phyloP scores from a whole-genome alignment of 345 rosid species.

The Melaleuca quinquenervia region DNA sequence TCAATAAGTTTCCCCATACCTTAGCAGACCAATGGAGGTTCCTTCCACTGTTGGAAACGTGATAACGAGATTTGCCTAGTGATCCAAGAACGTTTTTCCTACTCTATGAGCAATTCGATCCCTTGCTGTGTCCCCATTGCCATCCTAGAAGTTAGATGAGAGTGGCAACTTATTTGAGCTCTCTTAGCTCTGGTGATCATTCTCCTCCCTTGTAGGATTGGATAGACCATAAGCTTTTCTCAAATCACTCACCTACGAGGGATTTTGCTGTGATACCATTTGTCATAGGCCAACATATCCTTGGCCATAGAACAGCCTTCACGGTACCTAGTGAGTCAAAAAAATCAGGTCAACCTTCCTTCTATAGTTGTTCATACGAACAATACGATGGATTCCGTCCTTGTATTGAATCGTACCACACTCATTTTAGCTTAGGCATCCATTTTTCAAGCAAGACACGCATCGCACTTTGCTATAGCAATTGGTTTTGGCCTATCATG shows the following conservation, averaged over 20 bases:
- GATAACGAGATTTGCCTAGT: no score
- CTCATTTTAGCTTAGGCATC: neutral
- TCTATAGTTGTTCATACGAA: neutral
- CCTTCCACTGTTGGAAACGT: no score
- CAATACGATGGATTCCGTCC: neutral
- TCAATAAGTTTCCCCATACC: no score
- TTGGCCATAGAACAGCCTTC: neutral
- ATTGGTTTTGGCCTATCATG: neutral
- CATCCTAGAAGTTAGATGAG: no score
- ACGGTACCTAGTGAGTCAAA: neutral
- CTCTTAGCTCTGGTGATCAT: no score
- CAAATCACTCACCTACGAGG: constrained; percentile 24
- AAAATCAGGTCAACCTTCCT: neutral
- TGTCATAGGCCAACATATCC: neutral
- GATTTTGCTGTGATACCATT: constrained; percentile 23
- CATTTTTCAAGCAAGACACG: neutral
- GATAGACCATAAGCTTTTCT: no score
- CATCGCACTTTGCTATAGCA: neutral
- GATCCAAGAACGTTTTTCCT: no score
- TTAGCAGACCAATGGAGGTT: no score
- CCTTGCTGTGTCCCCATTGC: no score
- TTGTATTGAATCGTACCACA: neutral
- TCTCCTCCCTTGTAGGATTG: no score
- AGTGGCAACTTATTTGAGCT: no score
- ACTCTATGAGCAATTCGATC: no score